Base-by-base conservation (phyloP, 2,329 filamentous ascomycete species). In the Colletotrichum higginsianum region DNA sequence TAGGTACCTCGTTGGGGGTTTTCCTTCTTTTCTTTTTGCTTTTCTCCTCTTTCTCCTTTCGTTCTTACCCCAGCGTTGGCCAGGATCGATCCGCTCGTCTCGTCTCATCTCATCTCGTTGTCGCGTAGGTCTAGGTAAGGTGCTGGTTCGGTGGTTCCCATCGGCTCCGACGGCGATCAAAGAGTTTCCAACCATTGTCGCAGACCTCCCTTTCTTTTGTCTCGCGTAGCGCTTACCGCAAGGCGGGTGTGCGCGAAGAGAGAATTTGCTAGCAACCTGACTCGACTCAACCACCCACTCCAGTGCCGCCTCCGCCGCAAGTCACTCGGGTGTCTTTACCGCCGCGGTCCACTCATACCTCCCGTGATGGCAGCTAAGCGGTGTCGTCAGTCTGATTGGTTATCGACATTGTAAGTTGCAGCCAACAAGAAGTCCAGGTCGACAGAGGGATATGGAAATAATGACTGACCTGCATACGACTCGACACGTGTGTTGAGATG, bases 281-380 rank as follows among this genome's bases (percentile, higher is more conserved):
- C 52, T 68, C 68, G 35, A 38, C 35, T 47, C 57, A 38, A 38
- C 65, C 58, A 67, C 66, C 60, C 49, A 67, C 30, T 40, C 21
- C 30, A 50, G 42, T 35, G 44, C 40, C 30, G 46, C 46, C 23
- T 66, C 57, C 44, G 64, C 57, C 44, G 64, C 30, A 46, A 53
- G 58, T 72, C 47, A 62, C 61, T 68, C 67, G 62, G 67, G 61
- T 72, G 53, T 71, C 58, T 72, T 72, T 73, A 61, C 71, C 67
- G 71, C 71, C 58, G 63, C 42, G 62, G 50, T 66, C 64, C 68
- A 71, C 68, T 40, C 44, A 57, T 50, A 67, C 7, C 65, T 58
- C 61, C 50, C 58, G 61, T 47, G 63, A 73, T 58, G 60, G 53
- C 55, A 62, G 47, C 62, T 53, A 66, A 61, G 55, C 58, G 49